Conservation (phyloP, 202 grass and related monocot genomes). For the Panicum virgatum region DNA sequence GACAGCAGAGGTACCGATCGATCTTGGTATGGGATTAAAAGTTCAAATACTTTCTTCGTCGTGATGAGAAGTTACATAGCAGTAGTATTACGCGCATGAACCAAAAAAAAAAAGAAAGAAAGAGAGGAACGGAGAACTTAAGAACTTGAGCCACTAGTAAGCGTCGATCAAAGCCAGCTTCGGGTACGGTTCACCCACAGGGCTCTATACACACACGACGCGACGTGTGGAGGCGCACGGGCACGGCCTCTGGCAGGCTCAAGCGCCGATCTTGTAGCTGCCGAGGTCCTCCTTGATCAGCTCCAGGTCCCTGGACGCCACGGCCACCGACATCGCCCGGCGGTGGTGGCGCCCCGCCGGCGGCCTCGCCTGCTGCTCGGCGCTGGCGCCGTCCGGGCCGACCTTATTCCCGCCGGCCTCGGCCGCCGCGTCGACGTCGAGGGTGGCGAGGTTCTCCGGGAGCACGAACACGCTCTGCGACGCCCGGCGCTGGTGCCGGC, state of each 20-base stretch:
- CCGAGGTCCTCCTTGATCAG: slow-evolving; percentile 54
- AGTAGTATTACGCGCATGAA: not conserved
- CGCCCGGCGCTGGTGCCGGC: slow-evolving; percentile 62
- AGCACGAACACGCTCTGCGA: slow-evolving; percentile 76
- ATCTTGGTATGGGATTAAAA: not conserved
- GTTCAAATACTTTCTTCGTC: not conserved
- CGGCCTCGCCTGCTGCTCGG: slow-evolving; percentile 33
- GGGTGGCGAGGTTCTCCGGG: slow-evolving; percentile 58
- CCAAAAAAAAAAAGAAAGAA: not conserved
- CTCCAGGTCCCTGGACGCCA: slow-evolving; percentile 52
- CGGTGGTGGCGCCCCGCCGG: slow-evolving; percentile 38
- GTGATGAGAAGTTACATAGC: not conserved
- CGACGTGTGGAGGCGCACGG: not conserved
- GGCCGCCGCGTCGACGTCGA: slow-evolving; percentile 41
- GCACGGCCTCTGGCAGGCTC: rapidly evolving
- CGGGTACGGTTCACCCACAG: not conserved
- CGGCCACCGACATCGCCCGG: slow-evolving; percentile 51
- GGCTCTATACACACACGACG: slow-evolving; percentile 8
- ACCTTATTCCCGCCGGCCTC: slow-evolving; percentile 28
- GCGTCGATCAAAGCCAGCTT: slow-evolving; percentile 14
- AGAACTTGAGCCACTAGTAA: not conserved
- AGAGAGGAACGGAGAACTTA: not conserved
- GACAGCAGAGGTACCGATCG: not conserved
- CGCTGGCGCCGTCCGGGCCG: too few relatives aligned
- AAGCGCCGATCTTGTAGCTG: slow-evolving; percentile 49